phyloP scores from a whole-genome alignment of 495 filamentous ascomycete species.

The Penicillium daleae region DNA sequence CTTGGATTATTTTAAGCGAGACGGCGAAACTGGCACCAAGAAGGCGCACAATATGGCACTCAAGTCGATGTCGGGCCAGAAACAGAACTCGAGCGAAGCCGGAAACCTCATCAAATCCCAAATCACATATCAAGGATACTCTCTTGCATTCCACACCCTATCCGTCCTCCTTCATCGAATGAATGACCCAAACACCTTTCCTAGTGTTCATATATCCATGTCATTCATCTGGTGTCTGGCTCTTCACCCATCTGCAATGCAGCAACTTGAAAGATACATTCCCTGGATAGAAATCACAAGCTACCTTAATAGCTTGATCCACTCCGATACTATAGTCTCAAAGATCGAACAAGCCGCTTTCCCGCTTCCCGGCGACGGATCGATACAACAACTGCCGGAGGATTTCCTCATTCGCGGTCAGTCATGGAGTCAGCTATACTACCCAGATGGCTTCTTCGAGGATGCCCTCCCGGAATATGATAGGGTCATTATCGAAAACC shows the following conservation, averaged over 20 bases:
- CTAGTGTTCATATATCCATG: constrained; percentile 69
- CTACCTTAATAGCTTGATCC: constrained; percentile 67
- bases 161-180: constrained; percentile 59
- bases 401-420: constrained; percentile 82
- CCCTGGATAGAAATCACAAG: constrained; percentile 68
- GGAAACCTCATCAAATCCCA: too few species aligned
- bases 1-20: too few species aligned
- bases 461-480: constrained; percentile 74
- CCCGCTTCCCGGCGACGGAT: constrained; percentile 57
- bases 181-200: constrained; percentile 67
- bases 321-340: constrained; percentile 43
- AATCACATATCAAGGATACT: too few species aligned
- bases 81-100: too few species aligned
- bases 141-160: constrained; percentile 52
- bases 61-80: too few species aligned
- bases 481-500: constrained; percentile 69
- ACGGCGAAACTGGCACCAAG: too few species aligned
- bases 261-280: constrained; percentile 56
- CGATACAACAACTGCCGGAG: constrained; percentile 69
- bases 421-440: constrained; percentile 70
- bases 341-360: constrained; percentile 57
- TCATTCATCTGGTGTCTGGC: constrained; percentile 68
- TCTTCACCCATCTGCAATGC: constrained; percentile 54
- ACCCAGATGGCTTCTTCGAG: constrained; percentile 70
- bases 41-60: too few species aligned